Evolutionary conservation across 345 rosid genomes (phyloP), one percentile per base, ranked within the genome.

Genomic region (Trapa bicornis): DNA sequence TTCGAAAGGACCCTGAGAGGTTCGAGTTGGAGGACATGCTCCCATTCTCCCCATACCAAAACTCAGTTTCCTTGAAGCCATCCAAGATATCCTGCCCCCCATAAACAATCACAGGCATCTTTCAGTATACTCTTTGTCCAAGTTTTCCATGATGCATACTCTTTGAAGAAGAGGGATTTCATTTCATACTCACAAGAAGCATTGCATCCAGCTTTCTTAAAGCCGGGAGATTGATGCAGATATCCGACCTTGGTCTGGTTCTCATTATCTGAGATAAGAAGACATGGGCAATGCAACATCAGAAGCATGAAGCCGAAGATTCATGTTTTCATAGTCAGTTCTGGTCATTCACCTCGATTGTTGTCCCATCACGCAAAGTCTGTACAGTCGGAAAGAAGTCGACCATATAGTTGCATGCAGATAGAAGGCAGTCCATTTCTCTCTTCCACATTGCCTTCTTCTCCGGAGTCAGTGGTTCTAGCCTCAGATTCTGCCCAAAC

Each of bases 381-480:
- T 89, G 91, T 64, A 77, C 77, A 1, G 81, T 71, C 64, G 96
- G 89, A 52, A 73, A 75, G 61, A 94, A 80, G 65, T 94, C 97
- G 14, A 91, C 87, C 15, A 91, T 87, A 81, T 83, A 87, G 71
- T 94, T 86, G 43, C 96, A 87, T 9, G 91, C 92, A 3, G 96
- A 89, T 54, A 94, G 75, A 69, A 94, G 91, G 68, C 93, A 94
- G 47, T 81, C 72, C 97, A 91, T 91, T 83, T 91, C 99, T 83
- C 96, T 81, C 61, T 75, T 84, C 99, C 99, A 91, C 82, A 89
- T 32, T 14, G 82, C 83, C 73, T 81, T 83, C 84, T 94, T 94
- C 81, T 87, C 97, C 43, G 87, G 76, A 37, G 84, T 87, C 70
- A 93, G 70, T 1, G 97, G 99, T 68, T 89, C 99, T 70, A 94